Conservation (phyloP, 2,329 filamentous ascomycete species). For the Penicillium sp. region DNA sequence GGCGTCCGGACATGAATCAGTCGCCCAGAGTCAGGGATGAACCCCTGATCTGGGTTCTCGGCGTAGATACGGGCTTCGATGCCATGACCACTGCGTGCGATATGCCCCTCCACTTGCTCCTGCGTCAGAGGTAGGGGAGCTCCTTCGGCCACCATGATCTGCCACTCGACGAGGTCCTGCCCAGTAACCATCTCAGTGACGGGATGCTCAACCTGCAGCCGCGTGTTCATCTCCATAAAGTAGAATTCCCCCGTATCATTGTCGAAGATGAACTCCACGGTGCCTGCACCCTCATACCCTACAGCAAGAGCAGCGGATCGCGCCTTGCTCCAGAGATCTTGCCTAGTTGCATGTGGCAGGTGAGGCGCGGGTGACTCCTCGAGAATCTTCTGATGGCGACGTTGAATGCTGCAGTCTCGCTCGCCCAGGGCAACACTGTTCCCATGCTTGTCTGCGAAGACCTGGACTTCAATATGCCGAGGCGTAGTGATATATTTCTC, state of each 20-base stretch:
- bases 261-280: slow-evolving; percentile 68
- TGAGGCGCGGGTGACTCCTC: slow-evolving; percentile 66
- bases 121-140: slow-evolving; percentile 65
- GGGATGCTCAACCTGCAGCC: slow-evolving; percentile 93
- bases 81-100: slow-evolving; percentile 73
- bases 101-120: slow-evolving; percentile 64
- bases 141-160: slow-evolving; percentile 79
- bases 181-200: slow-evolving; percentile 79
- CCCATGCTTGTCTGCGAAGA: slow-evolving; percentile 64
- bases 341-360: slow-evolving; percentile 56
- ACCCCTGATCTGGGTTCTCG: slow-evolving; percentile 86
- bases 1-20: slow-evolving; percentile 81
- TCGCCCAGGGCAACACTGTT: slow-evolving; percentile 64
- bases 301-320: slow-evolving; percentile 62
- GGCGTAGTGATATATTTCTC: slow-evolving; percentile 68
- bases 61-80: slow-evolving; percentile 97
- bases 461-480: slow-evolving; percentile 65
- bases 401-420: slow-evolving; percentile 64
- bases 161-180: slow-evolving; percentile 87
- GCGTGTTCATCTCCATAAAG: slow-evolving; percentile 73
- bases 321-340: slow-evolving; percentile 65
- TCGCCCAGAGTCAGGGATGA: slow-evolving; percentile 89
- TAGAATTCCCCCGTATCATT: slow-evolving; percentile 65
- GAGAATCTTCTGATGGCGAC: slow-evolving; percentile 64
- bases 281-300: slow-evolving; percentile 64